These are phyloP conservation scores for Zoysia matrella DNA, from an alignment of 202 grass and related monocot species.

Conservation along the genomic window DNA sequence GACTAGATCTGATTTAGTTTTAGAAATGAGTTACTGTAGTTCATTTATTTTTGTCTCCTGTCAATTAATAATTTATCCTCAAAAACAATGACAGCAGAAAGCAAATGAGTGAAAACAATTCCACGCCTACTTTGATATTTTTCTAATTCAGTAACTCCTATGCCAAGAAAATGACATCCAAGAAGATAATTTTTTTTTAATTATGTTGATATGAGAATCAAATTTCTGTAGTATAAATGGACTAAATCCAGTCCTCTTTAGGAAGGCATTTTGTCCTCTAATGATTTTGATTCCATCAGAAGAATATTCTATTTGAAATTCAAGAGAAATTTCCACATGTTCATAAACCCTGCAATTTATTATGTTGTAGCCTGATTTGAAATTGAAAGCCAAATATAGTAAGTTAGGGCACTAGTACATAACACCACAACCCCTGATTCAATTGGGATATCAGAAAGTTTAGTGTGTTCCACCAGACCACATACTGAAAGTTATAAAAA, in stretches of 20 bases:
- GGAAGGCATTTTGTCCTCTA: neutral
- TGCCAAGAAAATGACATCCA: neutral
- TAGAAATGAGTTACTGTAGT: neutral
- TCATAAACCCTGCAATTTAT: too few relatives aligned
- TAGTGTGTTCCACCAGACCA: too few relatives aligned
- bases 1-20: neutral
- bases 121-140: too few relatives aligned
- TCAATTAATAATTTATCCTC: neutral
- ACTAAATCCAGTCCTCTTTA: neutral
- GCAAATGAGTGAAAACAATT: constrained; percentile 17
- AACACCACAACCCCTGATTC: too few relatives aligned
- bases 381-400: too few relatives aligned
- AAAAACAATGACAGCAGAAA: constrained; percentile 4
- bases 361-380: too few relatives aligned
- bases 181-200: neutral
- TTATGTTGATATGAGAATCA: neutral
- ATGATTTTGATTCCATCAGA: neutral
- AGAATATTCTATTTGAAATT: neutral
- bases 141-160: neutral
- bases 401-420: too few relatives aligned
- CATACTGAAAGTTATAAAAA: neutral
- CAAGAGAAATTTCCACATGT: neutral
- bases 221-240: neutral
- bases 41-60: neutral
- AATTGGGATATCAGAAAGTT: too few relatives aligned